Base-by-base conservation (phyloP, 495 filamentous ascomycete species). In the Neurospora sp. region DNA sequence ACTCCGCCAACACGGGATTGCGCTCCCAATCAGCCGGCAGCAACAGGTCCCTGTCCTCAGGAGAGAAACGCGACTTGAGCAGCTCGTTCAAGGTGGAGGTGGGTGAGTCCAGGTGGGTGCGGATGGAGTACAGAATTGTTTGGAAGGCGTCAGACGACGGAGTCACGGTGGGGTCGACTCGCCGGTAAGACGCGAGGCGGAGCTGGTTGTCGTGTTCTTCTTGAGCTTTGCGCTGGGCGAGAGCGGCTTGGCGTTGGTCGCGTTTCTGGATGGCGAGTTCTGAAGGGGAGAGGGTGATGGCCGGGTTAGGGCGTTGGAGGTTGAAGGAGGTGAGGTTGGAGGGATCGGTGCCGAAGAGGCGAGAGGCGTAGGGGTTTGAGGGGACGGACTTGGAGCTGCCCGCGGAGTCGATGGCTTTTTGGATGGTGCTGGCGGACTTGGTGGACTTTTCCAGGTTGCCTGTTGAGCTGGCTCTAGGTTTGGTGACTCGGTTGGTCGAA, bases 11-110 rank as follows among this genome's bases (percentile, higher is more conserved):
- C 3, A 70, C 44, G 0, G 75, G 74, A 59, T 78, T 75, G 41
- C 18, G 16, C 10, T 20, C 18, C 69, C 59, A 42, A 70, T 69
- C 69, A 2, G 62, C 73, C 2, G 77, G 79, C n/a, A 62, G 37
- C 11, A 81, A 74, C 16, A 81, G 23, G 7, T 46, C 46, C 31
- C 72, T 40, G 39, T 79, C 77, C 59, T 74, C 59, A 3, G 72
- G 70, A 2, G 70, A 44, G 62, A 81, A 79, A 7, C 71, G 31
- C 7, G n/a, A 18, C 12, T 66, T 16, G 8, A 81, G 70, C 37
- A 79, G 75, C 10, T 70, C 23, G 44, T 66, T 16, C n/a, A 77
- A 14, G 3, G 75, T 77, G 10, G 42, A 41, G 70, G 39, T 27
- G 3, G 59, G 72, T n/a, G 73, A 20, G 59, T 41, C 37, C 14